Percentiles rank a stretch among this genome's conserved stretches.
Conservation (phyloP, 331 rosid genomes). For the Saraca asoca region DNA sequence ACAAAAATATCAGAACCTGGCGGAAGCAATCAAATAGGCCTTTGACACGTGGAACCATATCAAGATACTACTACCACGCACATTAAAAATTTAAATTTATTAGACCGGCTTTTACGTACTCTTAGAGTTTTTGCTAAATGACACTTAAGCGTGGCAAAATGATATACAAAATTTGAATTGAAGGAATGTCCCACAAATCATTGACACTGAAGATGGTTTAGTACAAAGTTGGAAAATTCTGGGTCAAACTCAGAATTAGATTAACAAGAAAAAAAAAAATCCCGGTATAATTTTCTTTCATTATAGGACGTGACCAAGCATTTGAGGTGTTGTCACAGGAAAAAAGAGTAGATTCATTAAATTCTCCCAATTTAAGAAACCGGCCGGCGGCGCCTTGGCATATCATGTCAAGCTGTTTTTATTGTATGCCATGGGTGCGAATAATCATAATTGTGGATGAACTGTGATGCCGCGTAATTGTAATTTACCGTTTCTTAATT, state of each 20-base stretch:
- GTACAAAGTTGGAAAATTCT: slow-evolving; percentile 4
- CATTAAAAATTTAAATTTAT: background rate
- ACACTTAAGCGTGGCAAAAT: slow-evolving; percentile 4
- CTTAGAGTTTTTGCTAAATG: background rate
- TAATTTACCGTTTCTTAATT: too few relatives aligned
- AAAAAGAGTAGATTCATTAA: slow-evolving; percentile 27
- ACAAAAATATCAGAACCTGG: slow-evolving; percentile 32
- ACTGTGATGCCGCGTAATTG: too few relatives aligned
- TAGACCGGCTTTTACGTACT: slow-evolving; percentile 39
- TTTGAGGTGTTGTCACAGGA: background rate
- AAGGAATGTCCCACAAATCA: background rate
- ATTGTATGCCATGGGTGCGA: too few relatives aligned
- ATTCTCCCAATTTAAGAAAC: background rate
- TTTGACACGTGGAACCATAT: slow-evolving; percentile 53
- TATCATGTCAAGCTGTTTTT: too few relatives aligned
- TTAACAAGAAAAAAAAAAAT: slow-evolving; percentile 3
- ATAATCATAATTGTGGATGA: too few relatives aligned
- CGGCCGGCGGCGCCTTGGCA: too few relatives aligned
- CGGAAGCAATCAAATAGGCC: slow-evolving; percentile 35
- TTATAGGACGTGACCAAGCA: background rate
- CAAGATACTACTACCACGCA: slow-evolving; percentile 14
- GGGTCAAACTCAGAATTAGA: slow-evolving; percentile 28
- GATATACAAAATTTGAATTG: slow-evolving; percentile 30
- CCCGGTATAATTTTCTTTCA: background rate
- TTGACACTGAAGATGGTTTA: slow-evolving; percentile 9